phyloP scores from a whole-genome alignment of 257 asterid species.

The Solanum chmielewskii region DNA sequence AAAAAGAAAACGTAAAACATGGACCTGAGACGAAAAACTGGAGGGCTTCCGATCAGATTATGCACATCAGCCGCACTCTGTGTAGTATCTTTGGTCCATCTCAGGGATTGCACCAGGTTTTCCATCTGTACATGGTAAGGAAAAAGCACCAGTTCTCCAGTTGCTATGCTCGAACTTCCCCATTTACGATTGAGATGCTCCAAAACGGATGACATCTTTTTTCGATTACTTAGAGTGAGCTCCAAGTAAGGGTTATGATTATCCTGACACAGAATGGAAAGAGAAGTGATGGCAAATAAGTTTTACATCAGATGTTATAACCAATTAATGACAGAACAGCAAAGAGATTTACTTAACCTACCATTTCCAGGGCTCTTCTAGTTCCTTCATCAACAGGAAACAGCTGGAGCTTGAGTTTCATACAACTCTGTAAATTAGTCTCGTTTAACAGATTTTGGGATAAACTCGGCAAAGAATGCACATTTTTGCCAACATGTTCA shows the following conservation, averaged over 20 bases:
- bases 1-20: background rate
- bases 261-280: slow-evolving; percentile 31
- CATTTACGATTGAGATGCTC: slow-evolving; percentile 95
- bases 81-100: slow-evolving; percentile 77
- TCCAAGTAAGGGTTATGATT: slow-evolving; percentile 84
- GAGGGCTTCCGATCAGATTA: slow-evolving; percentile 63
- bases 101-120: slow-evolving; percentile 53
- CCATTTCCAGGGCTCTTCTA: slow-evolving; percentile 84
- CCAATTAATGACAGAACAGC: background rate
- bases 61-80: slow-evolving; percentile 84
- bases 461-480: slow-evolving; percentile 18
- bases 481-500: slow-evolving; percentile 42
- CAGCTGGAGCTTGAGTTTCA: slow-evolving; percentile 85
- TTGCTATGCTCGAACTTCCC: slow-evolving; percentile 50
- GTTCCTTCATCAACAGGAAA: slow-evolving; percentile 87
- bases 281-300: background rate
- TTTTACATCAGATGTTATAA: background rate
- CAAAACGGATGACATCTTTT: slow-evolving; percentile 80
- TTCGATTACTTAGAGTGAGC: slow-evolving; percentile 76
- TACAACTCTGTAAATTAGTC: slow-evolving; percentile 31
- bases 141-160: slow-evolving; percentile 63
- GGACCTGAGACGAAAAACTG: slow-evolving; percentile 89
- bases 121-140: slow-evolving; percentile 65
- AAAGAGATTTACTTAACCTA: slow-evolving; percentile 12
- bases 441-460: slow-evolving; percentile 24